These are phyloP conservation scores for Sphaerulina musiva DNA, from an alignment of 2,329 filamentous ascomycete species.

Conservation along the genomic window DNA sequence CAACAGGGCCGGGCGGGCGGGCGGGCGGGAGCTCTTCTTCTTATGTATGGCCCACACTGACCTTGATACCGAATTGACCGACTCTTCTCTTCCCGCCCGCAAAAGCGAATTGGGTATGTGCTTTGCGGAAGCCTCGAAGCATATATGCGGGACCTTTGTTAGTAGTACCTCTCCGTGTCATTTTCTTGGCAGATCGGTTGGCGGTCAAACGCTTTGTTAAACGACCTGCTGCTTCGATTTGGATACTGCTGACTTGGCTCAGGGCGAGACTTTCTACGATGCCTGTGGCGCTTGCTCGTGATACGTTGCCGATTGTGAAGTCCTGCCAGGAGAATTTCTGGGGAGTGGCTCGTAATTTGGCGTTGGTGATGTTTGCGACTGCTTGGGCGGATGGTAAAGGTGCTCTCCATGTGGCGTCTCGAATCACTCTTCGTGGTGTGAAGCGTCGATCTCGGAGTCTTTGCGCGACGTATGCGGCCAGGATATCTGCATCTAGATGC, in stretches of 20 bases:
- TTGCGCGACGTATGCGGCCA: conserved; percentile 28
- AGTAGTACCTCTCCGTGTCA: conserved; percentile 27
- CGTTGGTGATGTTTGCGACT: conserved; percentile 24
- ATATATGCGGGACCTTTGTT: conserved; percentile 27
- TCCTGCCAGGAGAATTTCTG: conserved; percentile 19
- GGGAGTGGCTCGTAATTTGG: conserved; percentile 19
- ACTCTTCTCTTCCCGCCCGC: conserved; percentile 30
- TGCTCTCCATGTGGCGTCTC: conserved; percentile 31
- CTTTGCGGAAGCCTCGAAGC: conserved; percentile 27
- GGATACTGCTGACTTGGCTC: conserved; percentile 28
- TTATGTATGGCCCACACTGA: conserved; percentile 27
- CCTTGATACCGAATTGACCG: conserved; percentile 29
- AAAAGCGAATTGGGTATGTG: conserved; percentile 23
- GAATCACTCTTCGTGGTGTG: conserved; percentile 28
- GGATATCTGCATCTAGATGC: conserved; percentile 30
- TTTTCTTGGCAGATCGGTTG: conserved; percentile 29
- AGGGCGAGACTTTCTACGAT: conserved; percentile 26
- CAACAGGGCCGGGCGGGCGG: no score
- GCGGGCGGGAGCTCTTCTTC: no score
- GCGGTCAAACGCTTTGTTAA: conserved; percentile 33
- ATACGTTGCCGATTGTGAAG: conserved; percentile 19
- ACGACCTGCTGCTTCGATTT: conserved; percentile 31
- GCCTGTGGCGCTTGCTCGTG: conserved; percentile 15
- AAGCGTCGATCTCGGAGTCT: conserved; percentile 26
- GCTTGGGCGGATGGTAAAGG: conserved; percentile 25